A percentile compares a stretch with the other conserved stretches of the same genome.
phyloP scores from a whole-genome alignment of 257 asterid species.

The Ilex aquifolium region DNA sequence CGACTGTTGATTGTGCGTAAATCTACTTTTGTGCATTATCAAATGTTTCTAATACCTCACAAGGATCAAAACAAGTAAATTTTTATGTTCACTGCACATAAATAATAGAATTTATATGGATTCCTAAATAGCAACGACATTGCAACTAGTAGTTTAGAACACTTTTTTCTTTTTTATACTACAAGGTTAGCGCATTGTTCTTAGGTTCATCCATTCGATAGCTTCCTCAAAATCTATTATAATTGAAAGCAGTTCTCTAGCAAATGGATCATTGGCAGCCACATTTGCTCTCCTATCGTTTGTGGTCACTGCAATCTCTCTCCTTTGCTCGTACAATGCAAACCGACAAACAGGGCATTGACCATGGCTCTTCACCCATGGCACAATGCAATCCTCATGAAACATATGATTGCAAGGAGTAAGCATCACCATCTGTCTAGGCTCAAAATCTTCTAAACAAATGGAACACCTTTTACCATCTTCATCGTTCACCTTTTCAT shows the following conservation, averaged over 20 bases:
- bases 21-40: no score
- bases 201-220: no score
- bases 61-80: no score
- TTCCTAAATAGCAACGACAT: no score
- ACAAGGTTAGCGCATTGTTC: no score
- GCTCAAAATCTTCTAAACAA: conserved; percentile 82
- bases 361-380: conserved; percentile 79
- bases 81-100: no score
- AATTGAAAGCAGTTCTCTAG: neutral
- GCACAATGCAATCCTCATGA: conserved; percentile 84
- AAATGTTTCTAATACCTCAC: no score
- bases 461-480: conserved; percentile 64
- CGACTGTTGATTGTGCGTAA: no score
- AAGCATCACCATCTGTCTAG: conserved; percentile 47
- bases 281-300: neutral
- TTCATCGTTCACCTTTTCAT: conserved; percentile 12
- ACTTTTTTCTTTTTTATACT: no score
- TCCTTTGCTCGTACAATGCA: conserved; percentile 18
- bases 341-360: conserved; percentile 78
- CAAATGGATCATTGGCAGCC: conserved; percentile 4
- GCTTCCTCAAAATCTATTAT: no score
- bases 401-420: conserved; percentile 93
- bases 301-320: conserved; percentile 7
- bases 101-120: no score
- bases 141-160: no score